Percentiles rank a stretch among this genome's conserved stretches.
These are phyloP conservation scores for Anisodus tanguticus DNA, from an alignment of 257 asterid genomes.

Conservation along the genomic window DNA sequence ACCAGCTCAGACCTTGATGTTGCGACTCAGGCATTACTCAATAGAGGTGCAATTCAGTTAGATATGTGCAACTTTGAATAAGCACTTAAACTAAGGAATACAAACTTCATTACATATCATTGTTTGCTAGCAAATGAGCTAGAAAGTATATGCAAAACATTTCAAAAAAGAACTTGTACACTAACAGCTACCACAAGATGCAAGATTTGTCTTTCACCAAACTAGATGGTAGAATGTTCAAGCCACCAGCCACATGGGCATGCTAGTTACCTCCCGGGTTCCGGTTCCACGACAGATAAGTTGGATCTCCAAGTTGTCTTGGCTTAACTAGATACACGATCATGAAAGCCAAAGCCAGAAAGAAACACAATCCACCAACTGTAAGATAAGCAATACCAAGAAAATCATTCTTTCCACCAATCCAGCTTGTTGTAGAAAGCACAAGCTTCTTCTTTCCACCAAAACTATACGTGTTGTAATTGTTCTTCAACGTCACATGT, in stretches of 20 bases:
- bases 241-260: background rate
- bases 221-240: background rate
- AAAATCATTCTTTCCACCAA: constrained; percentile 48
- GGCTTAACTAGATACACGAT: constrained; percentile 42
- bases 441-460: constrained; percentile 50
- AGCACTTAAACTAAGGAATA: background rate
- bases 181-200: background rate
- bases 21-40: too few species aligned
- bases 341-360: constrained; percentile 37
- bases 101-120: background rate
- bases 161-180: background rate
- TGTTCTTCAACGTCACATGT: constrained; percentile 34
- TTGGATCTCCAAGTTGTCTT: constrained; percentile 36
- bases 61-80: background rate
- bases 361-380: constrained; percentile 48
- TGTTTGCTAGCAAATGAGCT: background rate
- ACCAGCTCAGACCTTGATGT: background rate
- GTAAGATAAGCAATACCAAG: constrained; percentile 50
- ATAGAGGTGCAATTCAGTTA: background rate
- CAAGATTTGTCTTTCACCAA: too few species aligned
- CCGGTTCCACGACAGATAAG: constrained; percentile 22
- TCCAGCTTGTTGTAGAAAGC: constrained; percentile 50
- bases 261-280: constrained; percentile 29
- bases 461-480: constrained; percentile 49
- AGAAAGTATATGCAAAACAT: background rate